Conservation (phyloP, 2,329 filamentous ascomycete genomes). For the Diaporthe amygdali region DNA sequence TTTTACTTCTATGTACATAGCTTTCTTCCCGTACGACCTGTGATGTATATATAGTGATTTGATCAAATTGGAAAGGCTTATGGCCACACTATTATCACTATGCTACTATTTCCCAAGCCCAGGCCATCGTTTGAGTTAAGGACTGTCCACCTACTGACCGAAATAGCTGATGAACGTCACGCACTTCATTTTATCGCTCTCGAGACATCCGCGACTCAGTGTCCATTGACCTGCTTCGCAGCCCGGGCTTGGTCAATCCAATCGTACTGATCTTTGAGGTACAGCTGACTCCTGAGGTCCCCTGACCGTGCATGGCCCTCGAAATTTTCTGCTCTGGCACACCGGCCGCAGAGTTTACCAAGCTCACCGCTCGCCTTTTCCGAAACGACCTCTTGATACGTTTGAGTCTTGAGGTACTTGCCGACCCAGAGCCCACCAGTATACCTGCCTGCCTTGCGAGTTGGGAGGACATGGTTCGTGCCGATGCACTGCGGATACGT, state of each 20-base stretch:
- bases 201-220: neutral
- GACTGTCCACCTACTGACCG: too few species aligned
- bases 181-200: too few species aligned
- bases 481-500: conserved; percentile 50
- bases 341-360: conserved; percentile 52
- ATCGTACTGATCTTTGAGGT: conserved; percentile 44
- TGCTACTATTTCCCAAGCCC: too few species aligned
- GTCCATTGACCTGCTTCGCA: neutral
- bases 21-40: neutral
- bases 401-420: conserved; percentile 57
- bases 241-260: conserved; percentile 37
- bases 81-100: too few species aligned
- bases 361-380: conserved; percentile 51
- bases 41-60: neutral
- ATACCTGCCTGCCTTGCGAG: conserved; percentile 50
- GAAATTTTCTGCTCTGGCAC: conserved; percentile 55
- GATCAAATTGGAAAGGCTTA: neutral
- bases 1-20: neutral
- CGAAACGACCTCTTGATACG: conserved; percentile 55
- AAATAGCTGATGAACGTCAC: neutral
- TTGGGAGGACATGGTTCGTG: conserved; percentile 60
- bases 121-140: too few species aligned
- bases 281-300: conserved; percentile 50
- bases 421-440: conserved; percentile 61
- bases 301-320: conserved; percentile 59